Base-by-base conservation (phyloP, 164 flowering plant genomes). In the Magnolia changhungtana region DNA sequence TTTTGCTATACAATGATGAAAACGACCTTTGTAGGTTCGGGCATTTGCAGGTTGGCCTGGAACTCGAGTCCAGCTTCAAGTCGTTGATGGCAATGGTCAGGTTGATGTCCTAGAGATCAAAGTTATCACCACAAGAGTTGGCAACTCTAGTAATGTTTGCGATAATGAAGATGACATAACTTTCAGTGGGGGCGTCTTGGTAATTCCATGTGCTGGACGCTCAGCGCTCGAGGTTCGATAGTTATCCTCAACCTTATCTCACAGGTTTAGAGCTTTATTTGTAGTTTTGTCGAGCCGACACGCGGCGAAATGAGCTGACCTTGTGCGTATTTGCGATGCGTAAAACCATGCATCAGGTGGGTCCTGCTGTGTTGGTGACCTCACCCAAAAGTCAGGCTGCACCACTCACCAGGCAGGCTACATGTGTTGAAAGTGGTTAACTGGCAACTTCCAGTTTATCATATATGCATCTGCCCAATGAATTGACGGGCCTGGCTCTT, bases 11-110 rank as follows among this genome's bases (percentile, higher is more conserved):
- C 65, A 75, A 50, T 67, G 27, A 29, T 52, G 24, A 81, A 80
- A 78, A 75, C 83, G 83, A 83, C 78, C 82, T 78, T 81, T 83
- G 72, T 85, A 95, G 99, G 97, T 94, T 77, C 93, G 99, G 78
- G 99, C 99, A 82, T 94, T 96, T 90, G 91, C 98, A 89, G 97
- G 98, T 14, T 96, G 99, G 99, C 99, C 98, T 6, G 97, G 99
- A 78, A 94, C 97, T 19, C 87, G 95, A 65, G 89, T 98, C 23
- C 94, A 86, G 81, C 80, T 92, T 70, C 71, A 71, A 67, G 76
- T 90, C 63, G n/a, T 82, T 49, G 87, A 91, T 50, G 52, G 72
- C 68, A 85, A 72, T 76, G 87, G 84, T 72, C 79, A 79, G 18
- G 52, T 77, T 3, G 85, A 74, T 73, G 77, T 80, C 49, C 27